Percentiles rank a stretch among this genome's conserved stretches.
phyloP scores from a whole-genome alignment of 2,329 filamentous ascomycete genomes.

The Cladosporium cucumerinum region DNA sequence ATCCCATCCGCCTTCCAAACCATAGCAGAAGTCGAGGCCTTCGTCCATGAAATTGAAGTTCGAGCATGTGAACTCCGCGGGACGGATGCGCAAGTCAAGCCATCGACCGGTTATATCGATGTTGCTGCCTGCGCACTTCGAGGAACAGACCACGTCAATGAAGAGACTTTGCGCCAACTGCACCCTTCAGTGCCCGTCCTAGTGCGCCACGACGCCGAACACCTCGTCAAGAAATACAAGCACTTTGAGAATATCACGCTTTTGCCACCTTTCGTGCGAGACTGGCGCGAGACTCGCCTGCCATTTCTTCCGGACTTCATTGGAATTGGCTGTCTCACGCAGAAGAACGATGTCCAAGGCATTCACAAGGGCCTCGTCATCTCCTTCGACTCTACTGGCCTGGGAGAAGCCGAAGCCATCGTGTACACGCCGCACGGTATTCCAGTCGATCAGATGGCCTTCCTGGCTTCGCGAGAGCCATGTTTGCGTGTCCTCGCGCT shows the following conservation, averaged over 20 bases:
- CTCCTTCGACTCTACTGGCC: constrained; percentile 44
- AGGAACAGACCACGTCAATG: constrained; percentile 67
- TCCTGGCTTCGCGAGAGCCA: constrained; percentile 45
- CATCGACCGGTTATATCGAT: constrained; percentile 47
- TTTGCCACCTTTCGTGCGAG: constrained; percentile 46
- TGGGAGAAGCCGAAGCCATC: constrained; percentile 50
- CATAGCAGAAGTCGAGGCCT: constrained; percentile 53
- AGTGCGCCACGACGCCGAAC: constrained; percentile 56
- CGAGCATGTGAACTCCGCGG: constrained; percentile 31
- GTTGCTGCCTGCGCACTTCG: constrained; percentile 61
- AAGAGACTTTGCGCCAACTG: constrained; percentile 57
- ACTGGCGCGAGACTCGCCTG: constrained; percentile 47
- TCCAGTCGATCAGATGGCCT: constrained; percentile 41
- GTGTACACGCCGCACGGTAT: constrained; percentile 66
- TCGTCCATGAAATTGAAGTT: constrained; percentile 51
- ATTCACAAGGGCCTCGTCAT: constrained; percentile 62
- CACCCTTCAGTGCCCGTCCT: constrained; percentile 55
- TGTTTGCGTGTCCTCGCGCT: constrained; percentile 55
- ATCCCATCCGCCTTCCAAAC: constrained; percentile 53
- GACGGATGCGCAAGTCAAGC: constrained; percentile 11
- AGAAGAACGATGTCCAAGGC: constrained; percentile 53
- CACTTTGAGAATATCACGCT: constrained; percentile 58
- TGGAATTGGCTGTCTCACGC: constrained; percentile 57
- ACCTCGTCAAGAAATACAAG: constrained; percentile 55
- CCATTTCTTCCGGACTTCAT: constrained; percentile 57